Base-by-base conservation (phyloP, 192 early-diverging fungal genomes). In the Haplosporangium gracile region DNA sequence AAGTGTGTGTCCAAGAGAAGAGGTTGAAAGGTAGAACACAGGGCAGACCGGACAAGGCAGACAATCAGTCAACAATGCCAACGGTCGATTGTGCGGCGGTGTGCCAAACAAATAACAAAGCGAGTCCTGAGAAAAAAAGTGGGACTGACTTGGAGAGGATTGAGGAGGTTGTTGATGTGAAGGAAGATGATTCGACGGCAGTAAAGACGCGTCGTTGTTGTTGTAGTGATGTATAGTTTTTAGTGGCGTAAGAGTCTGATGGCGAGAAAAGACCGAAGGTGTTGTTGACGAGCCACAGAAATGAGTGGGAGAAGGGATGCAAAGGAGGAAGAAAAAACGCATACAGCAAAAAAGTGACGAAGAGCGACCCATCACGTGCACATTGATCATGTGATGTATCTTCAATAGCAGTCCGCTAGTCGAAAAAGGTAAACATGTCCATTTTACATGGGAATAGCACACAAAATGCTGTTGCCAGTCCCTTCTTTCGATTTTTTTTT, bases 51-150 rank as follows among this genome's bases (percentile, higher is more conserved):
- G 29, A 65, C 60, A 65, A 65, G 60, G 55, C 22, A 65, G 60
- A 65, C 60, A 65, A 65, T 65, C 60, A 65, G 60, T 65, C 60
- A 65, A 32, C 60, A 65, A 29, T 29, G 60, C 60, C 60, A 65
- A 65, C 60, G 60, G 60, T 65, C 60, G 60, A 65, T 65, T 65
- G 60, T 51, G 60, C 60, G 60, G 60, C 60, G 26, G 29, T 65
- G 60, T 26, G 9, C n/a, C 60, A 26, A 32, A 26, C 6, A 29
- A 57, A 9, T 10, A 26, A 57, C 24, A 57, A 9, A 57, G 55
- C n/a, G n/a, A 57, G 55, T 51, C 49, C 20, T 51, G 49, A 57
- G 10, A 57, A 11, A 57, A 26, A 26, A 24, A 7, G 55, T 10
- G 55, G 9, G 55, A 57, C 16, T 51, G 49, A 51, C 18, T 22